Evolutionary conservation across 2,329 filamentous ascomycete genomes (phyloP), one percentile per base, ranked within the genome.

Genomic region (Mariannaea sp.): DNA sequence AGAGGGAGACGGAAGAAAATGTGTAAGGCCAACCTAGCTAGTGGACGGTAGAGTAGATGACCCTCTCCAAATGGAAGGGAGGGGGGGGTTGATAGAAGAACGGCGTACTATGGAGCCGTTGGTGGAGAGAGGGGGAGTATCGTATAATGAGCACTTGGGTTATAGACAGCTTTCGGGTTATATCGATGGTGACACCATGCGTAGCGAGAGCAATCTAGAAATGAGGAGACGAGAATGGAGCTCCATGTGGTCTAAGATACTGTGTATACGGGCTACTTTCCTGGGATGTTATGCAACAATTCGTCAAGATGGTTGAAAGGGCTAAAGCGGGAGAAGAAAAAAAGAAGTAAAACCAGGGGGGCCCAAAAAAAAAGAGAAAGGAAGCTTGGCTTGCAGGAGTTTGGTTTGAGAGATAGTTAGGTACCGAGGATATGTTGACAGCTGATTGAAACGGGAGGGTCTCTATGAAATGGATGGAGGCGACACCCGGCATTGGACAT

Each of bases 171-270:
- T n/a, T n/a, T n/a, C n/a, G n/a, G n/a, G n/a, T n/a, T n/a, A n/a
- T 22, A 22, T 38, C 35, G 19, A 38, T 12, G 36, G 10, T 12
- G 19, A 24, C 3, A 20, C 5, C 19, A 24, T 40, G 12, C n/a
- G n/a, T n/a, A 40, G 43, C n/a, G 27, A 24, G 43, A 22, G n/a
- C n/a, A n/a, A n/a, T n/a, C 32, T 32, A 46, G 32, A 5, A 30
- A 17, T n/a, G n/a, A n/a, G n/a, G n/a, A 24, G 20, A 10, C 13
- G 36, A 12, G 16, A 36, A 16, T 19, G 17, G 19, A 16, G 33
- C 33, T 36, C 17, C 14, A 16, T 17, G 33, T 16, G 33, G 33
- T 17, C 16, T 9, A 36, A 36, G 10, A 10, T 16, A 20, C n/a
- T 3, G 32, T 13, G 32, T 24, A 24, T 5, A 5, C 8, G 5